Conservation (phyloP, 257 asterid genomes). For the Anisodus tanguticus region DNA sequence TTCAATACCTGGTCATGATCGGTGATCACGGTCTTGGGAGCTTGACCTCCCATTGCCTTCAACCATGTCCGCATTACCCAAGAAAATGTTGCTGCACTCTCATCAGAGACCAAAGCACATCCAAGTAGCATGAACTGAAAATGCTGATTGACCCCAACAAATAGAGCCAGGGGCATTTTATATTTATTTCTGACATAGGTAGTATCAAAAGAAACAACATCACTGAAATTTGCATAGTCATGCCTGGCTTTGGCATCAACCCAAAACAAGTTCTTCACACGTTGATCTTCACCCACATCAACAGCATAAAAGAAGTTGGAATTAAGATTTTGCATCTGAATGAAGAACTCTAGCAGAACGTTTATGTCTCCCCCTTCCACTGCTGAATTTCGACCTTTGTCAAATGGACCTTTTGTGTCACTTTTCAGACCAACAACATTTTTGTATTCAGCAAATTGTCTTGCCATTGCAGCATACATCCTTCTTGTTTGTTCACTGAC, state of each 20-base stretch:
- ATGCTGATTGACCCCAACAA: conserved; percentile 94
- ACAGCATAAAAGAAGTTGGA: conserved; percentile 84
- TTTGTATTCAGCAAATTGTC: conserved; percentile 92
- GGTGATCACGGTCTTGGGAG: conserved; percentile 79
- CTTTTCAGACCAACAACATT: conserved; percentile 76
- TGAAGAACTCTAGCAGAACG: conserved; percentile 67
- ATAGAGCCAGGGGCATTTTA: conserved; percentile 81
- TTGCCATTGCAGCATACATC: conserved; percentile 96
- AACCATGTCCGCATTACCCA: conserved; percentile 93
- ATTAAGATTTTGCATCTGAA: conserved; percentile 75
- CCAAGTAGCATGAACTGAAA: conserved; percentile 92
- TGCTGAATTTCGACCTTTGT: conserved; percentile 66
- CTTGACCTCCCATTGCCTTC: conserved; percentile 84
- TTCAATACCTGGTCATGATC: conserved; percentile 74
- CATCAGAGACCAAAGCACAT: conserved; percentile 91
- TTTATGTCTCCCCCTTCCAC: conserved; percentile 66
- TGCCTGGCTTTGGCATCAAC: conserved; percentile 92
- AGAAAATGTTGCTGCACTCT: conserved; percentile 63
- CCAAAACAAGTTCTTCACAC: conserved; percentile 79
- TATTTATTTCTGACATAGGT: conserved; percentile 80
- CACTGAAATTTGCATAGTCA: conserved; percentile 69
- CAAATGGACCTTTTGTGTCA: conserved; percentile 70
- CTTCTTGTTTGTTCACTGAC: conserved; percentile 90
- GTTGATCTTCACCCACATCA: conserved; percentile 80
- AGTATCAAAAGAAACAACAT: conserved; percentile 89